Percentiles rank a stretch among this genome's conserved stretches.
Conservation (phyloP, 2,329 filamentous ascomycete species). For the Aspergillus awamori region DNA sequence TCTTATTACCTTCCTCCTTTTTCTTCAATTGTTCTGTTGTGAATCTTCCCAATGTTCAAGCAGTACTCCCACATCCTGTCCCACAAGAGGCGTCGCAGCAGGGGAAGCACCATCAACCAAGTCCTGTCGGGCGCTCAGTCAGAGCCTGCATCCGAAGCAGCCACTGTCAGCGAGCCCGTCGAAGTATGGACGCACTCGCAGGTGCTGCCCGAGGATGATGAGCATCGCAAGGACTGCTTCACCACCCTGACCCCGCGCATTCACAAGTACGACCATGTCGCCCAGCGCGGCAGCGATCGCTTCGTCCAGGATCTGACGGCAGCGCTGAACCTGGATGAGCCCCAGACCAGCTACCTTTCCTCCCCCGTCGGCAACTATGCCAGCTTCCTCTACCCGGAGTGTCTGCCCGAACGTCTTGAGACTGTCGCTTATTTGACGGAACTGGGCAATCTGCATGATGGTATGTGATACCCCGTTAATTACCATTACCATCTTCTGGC, state of each 20-base stretch:
- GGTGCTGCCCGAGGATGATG: conserved; percentile 7
- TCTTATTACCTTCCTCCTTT: neutral
- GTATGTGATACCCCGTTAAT: neutral
- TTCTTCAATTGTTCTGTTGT: neutral
- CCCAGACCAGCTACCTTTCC: conserved; percentile 14
- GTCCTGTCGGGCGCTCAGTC: conserved; percentile 13
- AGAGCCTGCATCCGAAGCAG: conserved; percentile 10
- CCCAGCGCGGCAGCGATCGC: conserved; percentile 16
- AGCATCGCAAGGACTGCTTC: conserved; percentile 13
- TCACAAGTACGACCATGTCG: conserved; percentile 20
- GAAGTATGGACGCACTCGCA: conserved; percentile 17
- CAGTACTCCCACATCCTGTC: conserved; percentile 18
- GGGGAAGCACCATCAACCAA: conserved; percentile 12
- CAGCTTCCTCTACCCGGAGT: conserved; percentile 19
- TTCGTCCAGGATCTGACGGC: conserved; percentile 17
- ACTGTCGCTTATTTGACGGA: conserved; percentile 17
- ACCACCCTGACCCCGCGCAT: conserved; percentile 14
- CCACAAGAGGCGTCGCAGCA: conserved; percentile 18
- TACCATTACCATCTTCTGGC: too few relatives aligned
- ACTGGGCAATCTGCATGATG: conserved; percentile 15
- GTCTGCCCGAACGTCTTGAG: conserved; percentile 15
- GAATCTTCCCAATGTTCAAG: conserved; percentile 15
- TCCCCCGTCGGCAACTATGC: conserved; percentile 19
- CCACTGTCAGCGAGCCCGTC: conserved; percentile 11
- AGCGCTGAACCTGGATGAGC: conserved; percentile 7